Evolutionary conservation across 2,329 filamentous ascomycete species (phyloP), one percentile per base, ranked within the genome.

Genomic region (Fusarium annulatum): DNA sequence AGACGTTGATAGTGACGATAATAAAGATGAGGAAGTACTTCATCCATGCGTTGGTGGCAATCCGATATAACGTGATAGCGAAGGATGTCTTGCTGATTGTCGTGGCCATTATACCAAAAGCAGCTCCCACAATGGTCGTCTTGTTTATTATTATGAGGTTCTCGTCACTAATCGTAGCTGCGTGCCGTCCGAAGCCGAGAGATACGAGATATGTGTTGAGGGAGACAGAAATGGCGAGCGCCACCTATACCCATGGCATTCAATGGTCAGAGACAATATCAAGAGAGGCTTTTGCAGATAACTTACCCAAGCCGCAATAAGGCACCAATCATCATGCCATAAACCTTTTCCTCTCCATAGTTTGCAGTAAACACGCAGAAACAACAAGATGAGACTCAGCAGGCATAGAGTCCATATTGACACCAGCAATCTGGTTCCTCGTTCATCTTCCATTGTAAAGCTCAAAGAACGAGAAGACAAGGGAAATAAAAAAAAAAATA

Each of bases 31-130:
- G 70, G 41, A 81, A 76, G 23, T 75, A 73, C 15, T 76, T 68
- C 74, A 76, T 64, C 80, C 79, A 70, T 62, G 49, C 64, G 21
- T 79, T 71, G 14, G 72, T 77, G 8, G 77, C 71, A 38, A 83
- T 77, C 8, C 81, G 76, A 28, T 83, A 75, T 7, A 83, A 68
- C 1, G 82, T 83, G n/a, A 83, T 73, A 15, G 80, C 81, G 61
- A 84, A 82, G 0, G 82, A 83, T 0, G 82, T 81, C 64, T 84
- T 84, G 67, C 81, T 82, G 61, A 76, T 77, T 2, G 81, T 76
- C 9, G 82, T 82, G 3, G 82, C 78, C 21, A 80, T 69, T n/a
- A 83, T 79, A 14, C 80, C 81, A 48, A 80, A 80, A 9, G 74
- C 61, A 6, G 77, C 79, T 8, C 75, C 73, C 8, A 81, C 61